Percentiles rank a stretch among this genome's conserved stretches.
Evolutionary conservation across 2,329 filamentous ascomycete genomes (phyloP).

Genomic region (Oidium heveae): DNA sequence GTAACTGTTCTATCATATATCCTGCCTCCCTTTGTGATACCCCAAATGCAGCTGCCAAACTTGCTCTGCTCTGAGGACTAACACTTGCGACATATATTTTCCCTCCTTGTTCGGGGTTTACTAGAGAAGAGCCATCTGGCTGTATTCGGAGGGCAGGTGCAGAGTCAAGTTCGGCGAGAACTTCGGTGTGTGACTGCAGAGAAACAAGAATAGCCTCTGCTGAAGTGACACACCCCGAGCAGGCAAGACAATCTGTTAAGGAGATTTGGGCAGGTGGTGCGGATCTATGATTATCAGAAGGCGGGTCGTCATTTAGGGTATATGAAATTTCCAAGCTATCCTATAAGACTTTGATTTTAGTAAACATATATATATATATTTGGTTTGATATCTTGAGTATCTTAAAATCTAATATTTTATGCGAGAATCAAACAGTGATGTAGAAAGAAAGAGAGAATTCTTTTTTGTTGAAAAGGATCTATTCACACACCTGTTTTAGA

Average conservation of each 20-base stretch:
- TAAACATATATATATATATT: too few species aligned
- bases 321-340: conserved; percentile 62
- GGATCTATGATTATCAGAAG: conserved; percentile 3
- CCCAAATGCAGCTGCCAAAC: conserved; percentile 60
- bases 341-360: conserved; percentile 3
- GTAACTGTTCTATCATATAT: conserved; percentile 57
- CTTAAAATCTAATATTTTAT: too few species aligned
- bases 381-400: too few species aligned
- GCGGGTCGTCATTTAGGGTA: conserved; percentile 33
- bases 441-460: too few species aligned
- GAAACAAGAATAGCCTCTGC: conserved; percentile 94
- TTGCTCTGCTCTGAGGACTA: conserved; percentile 74
- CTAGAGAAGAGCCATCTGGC: conserved; percentile 14
- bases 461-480: too few species aligned
- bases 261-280: conserved; percentile 48
- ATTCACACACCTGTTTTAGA: too few species aligned
- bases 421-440: too few species aligned
- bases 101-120: conserved; percentile 30
- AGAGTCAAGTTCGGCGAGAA: conserved; percentile 56
- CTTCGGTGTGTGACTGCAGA: conserved; percentile 79
- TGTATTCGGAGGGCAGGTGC: conserved; percentile 20
- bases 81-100: conserved; percentile 80
- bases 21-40: conserved; percentile 51
- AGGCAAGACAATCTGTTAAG: conserved; percentile 88
- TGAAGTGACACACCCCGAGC: conserved; percentile 90